These are phyloP conservation scores for Forsythia suspensa DNA, from an alignment of 257 asterid species.

Conservation along the genomic window DNA sequence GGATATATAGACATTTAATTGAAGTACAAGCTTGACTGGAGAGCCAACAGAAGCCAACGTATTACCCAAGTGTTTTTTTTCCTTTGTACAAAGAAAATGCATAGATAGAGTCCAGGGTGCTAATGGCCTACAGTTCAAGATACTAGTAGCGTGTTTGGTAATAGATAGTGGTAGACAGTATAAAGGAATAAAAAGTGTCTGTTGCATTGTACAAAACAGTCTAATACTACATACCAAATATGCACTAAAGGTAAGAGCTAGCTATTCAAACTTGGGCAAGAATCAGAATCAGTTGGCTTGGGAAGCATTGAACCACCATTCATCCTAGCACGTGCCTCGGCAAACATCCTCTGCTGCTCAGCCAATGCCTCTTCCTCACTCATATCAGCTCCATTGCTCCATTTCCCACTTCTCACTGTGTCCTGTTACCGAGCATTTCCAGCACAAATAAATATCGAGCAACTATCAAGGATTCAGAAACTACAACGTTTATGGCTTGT, in stretches of 20 bases:
- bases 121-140: background rate
- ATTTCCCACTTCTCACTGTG: conserved; percentile 66
- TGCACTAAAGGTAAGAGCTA: conserved; percentile 28
- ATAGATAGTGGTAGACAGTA: background rate
- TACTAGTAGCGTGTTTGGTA: background rate
- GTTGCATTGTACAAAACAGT: background rate
- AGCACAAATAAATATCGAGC: background rate
- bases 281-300: conserved; percentile 55
- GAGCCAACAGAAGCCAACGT: background rate
- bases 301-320: conserved; percentile 64
- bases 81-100: background rate
- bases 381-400: conserved; percentile 84
- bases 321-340: conserved; percentile 96
- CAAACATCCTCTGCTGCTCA: conserved; percentile 98
- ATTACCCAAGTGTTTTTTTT: background rate
- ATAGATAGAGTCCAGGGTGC: background rate
- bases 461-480: background rate
- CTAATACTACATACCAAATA: background rate
- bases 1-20: background rate
- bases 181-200: background rate
- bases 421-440: conserved; percentile 47
- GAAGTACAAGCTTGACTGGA: background rate
- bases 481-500: background rate
- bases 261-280: conserved; percentile 47
- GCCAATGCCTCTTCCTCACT: conserved; percentile 88